Conservation (phyloP, 2,329 filamentous ascomycete species). For the Ophidiomyces ophidiicola region DNA sequence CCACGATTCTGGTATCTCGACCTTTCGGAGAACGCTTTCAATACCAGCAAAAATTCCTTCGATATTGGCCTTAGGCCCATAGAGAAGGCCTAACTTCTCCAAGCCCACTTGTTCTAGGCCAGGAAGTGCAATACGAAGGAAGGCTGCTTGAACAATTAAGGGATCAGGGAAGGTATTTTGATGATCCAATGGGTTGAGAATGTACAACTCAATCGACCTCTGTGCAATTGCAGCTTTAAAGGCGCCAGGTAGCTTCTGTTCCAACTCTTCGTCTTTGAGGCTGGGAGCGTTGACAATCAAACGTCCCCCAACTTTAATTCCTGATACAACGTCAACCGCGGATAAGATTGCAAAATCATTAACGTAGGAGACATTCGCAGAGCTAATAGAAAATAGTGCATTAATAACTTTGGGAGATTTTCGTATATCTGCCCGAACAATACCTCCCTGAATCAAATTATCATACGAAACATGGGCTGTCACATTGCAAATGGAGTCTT, state of each 20-base stretch:
- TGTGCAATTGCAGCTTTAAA: constrained; percentile 60
- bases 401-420: constrained; percentile 73
- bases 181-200: constrained; percentile 60
- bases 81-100: constrained; percentile 53
- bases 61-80: constrained; percentile 48
- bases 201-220: constrained; percentile 58
- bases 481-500: constrained; percentile 50
- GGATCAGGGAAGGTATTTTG: constrained; percentile 56
- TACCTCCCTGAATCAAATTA: constrained; percentile 59
- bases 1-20: constrained; percentile 74
- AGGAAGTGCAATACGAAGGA: constrained; percentile 64
- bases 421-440: constrained; percentile 72
- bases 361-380: constrained; percentile 68
- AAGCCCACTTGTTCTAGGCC: constrained; percentile 50
- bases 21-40: constrained; percentile 54
- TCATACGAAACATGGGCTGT: constrained; percentile 48
- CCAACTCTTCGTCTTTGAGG: constrained; percentile 75
- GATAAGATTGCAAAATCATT: constrained; percentile 69
- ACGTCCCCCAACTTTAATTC: constrained; percentile 57
- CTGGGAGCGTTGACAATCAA: constrained; percentile 64
- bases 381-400: constrained; percentile 65
- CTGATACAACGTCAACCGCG: constrained; percentile 60
- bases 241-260: constrained; percentile 64
- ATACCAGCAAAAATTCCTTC: constrained; percentile 51
- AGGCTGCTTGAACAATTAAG: constrained; percentile 65